Percentiles rank a stretch among this genome's conserved stretches.
phyloP scores from a whole-genome alignment of 164 flowering plant species.

The Taxillus chinensis region DNA sequence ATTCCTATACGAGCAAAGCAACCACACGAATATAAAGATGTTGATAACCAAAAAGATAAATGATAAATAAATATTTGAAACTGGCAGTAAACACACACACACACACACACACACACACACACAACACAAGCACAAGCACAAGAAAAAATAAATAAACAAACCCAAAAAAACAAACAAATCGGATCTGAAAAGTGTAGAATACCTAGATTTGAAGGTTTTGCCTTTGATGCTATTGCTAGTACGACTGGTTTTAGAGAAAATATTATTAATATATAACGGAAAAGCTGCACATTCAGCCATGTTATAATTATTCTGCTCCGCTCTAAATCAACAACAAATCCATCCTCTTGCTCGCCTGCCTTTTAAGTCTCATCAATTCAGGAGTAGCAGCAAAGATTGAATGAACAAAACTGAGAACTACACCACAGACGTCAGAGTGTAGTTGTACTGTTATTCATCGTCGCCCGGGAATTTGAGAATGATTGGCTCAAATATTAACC shows the following conservation, averaged over 20 bases:
- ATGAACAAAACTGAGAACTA: too few species aligned
- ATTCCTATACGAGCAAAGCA: slow-evolving; percentile 16
- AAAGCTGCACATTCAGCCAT: neutral
- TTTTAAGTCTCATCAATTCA: too few species aligned
- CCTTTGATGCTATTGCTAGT: neutral
- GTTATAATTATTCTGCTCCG: neutral
- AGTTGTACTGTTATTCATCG: too few species aligned
- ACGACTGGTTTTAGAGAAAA: neutral
- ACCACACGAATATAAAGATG: neutral
- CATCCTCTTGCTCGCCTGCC: too few species aligned
- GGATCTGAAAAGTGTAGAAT: neutral
- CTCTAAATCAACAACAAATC: too few species aligned
- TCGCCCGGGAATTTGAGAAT: too few species aligned
- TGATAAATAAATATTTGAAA: too few species aligned
- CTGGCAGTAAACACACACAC: neutral
- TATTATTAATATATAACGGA: neutral
- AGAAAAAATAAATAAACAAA: neutral
- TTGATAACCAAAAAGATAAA: neutral
- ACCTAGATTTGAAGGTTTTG: neutral
- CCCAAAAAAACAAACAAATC: neutral
- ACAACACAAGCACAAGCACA: too few species aligned
- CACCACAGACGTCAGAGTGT: too few species aligned
- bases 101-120: too few species aligned
- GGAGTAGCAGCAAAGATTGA: too few species aligned
- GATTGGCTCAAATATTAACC: too few species aligned